Evolutionary conservation across 2,329 filamentous ascomycete species (phyloP).

Genomic region (Botryotinia narcissicola): DNA sequence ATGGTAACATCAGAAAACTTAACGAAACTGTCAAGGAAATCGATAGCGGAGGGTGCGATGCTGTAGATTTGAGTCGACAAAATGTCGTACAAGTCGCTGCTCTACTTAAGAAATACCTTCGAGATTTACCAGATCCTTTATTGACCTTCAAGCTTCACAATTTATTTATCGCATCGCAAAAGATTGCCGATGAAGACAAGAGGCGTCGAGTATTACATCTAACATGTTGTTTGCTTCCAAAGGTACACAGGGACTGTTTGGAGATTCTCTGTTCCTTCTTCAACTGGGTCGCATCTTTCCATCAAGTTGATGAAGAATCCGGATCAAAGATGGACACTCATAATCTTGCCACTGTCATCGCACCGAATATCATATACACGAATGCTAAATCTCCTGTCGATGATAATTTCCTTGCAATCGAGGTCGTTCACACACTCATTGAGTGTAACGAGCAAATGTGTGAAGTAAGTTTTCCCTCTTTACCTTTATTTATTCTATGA

Average conservation of each 20-base stretch:
- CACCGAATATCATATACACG: constrained; percentile 87
- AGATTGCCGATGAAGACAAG: constrained; percentile 77
- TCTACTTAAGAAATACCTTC: constrained; percentile 89
- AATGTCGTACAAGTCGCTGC: constrained; percentile 93
- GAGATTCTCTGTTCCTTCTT: constrained; percentile 95
- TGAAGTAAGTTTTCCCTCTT: constrained; percentile 62
- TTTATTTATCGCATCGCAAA: constrained; percentile 86
- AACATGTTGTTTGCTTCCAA: constrained; percentile 87
- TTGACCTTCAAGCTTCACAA: constrained; percentile 93
- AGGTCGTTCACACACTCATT: constrained; percentile 88
- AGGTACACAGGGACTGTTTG: constrained; percentile 87
- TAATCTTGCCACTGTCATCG: constrained; percentile 95
- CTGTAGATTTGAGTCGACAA: constrained; percentile 82
- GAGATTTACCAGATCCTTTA: constrained; percentile 90
- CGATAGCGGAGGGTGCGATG: constrained; percentile 80
- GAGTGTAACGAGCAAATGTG: constrained; percentile 95
- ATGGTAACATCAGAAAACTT: constrained; percentile 94
- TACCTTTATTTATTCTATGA: constrained; percentile 29
- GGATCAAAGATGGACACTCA: constrained; percentile 99
- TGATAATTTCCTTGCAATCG: constrained; percentile 90
- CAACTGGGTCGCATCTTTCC: constrained; percentile 96
- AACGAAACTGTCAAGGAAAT: constrained; percentile 83
- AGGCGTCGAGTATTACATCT: constrained; percentile 84
- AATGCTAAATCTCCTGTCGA: constrained; percentile 67
- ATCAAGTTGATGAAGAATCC: constrained; percentile 92